Evolutionary conservation across 1,284 basidiomycete species (phyloP), one percentile per base, ranked within the genome.

Genomic region (Abortiporus biennis): DNA sequence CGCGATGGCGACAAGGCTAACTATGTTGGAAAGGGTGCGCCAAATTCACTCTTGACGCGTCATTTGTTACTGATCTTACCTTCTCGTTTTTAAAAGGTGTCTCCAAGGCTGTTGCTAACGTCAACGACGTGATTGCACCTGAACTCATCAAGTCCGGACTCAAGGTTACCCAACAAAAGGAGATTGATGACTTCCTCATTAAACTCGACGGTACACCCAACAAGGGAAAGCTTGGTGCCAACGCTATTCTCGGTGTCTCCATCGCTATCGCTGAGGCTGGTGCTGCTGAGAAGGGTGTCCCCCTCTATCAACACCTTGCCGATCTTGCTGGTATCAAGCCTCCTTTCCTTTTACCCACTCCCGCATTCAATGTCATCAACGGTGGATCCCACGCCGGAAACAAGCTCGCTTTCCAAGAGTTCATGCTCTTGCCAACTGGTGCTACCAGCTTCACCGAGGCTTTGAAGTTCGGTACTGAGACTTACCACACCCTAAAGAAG

Each of bases 351-450:
- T 85, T 97, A 57, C 95, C 95, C 55, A 75, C 68, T 63, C 96
- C 93, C 42, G 84, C 90, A 47, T 92, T 97, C 80, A 99, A 99
- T 71, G 96, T 99, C 61, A 99, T 99, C 78, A 99, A 99, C 73
- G 96, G 96, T 69, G 96, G 96, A 53, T 97, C 93, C 53, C 96
- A 99, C 68, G 96, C 96, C 46, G 96, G 96, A 46, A 99, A 99
- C 81, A 92, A 94, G 67, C 89, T 99, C 52, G 93, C 96, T 45
- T 94, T 98, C 90, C 92, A 98, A 74, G 96, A 99, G 73, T 99
- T 99, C 78, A 99, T 99, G 96, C 80, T 99, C 55, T 79, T 98
- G 52, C 95, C 96, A 53, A 96, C 92, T 47, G 95, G 93, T 47
- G 93, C 93, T 42, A 59, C 73, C 42, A 80, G 78, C 51, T 99